Base-by-base conservation (phyloP, 257 asterid genomes). In the Fraxinus americana region DNA sequence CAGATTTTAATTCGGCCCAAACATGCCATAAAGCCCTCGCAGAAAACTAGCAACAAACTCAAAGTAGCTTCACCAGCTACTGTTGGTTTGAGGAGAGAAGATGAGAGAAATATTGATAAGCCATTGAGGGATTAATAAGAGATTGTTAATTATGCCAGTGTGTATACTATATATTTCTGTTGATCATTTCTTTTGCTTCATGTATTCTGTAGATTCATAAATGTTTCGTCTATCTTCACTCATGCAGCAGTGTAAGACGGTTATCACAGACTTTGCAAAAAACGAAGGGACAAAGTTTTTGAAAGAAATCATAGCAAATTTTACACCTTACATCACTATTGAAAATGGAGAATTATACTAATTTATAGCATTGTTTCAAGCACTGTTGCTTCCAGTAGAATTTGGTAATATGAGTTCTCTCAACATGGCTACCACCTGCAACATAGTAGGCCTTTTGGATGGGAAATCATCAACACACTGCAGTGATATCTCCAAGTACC, bases 401-500 rank as follows among this genome's bases (percentile, higher is more conserved):
- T 83, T 87, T 21, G 76, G 86, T 0, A 90, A 86, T 75, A 77
- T 81, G 29, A 94, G 92, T 82, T 94, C 98, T 75, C 98, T 87
- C 73, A 94, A 77, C 98, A 94, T 90, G 16, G 98, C 97, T 38
- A 94, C 98, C 59, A 88, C 97, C 85, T 94, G 98, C 88, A 94
- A 75, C 98, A 94, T 94, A 71, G 81, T 94, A 14, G 95, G 98
- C 85, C 98, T 84, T 76, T 87, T 94, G 25, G 98, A 94, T 1
- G 98, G 98, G 21, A 94, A 94, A 77, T 94, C 98, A 77, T 94
- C 98, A 13, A 94, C 98, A 54, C 98, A 94, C 61, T 90, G 93
- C 86, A 92, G 71, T 69, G 94, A 84, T 32, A 92, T 89, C 84
- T 94, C 96, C 83, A 94, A 78, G 45, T 92, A 94, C 77, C 90